Evolutionary conservation across 352 stramenopile species (phyloP).

Genomic region (Hyaloperonospora brassicae): DNA sequence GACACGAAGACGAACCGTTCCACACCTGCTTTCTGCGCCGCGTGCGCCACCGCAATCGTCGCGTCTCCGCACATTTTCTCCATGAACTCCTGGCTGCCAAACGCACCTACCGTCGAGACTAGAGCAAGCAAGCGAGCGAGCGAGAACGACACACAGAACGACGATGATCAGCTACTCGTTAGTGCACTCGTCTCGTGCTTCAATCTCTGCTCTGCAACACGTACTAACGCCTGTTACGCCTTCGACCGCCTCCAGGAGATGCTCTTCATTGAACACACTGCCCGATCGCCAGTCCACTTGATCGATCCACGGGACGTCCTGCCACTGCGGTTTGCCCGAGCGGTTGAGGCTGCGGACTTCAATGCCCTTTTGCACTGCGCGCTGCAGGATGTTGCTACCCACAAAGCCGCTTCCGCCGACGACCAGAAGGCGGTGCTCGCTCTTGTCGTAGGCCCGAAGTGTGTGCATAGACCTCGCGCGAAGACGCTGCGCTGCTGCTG

Average conservation of each 20-base stretch:
- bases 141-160: background rate
- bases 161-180: background rate
- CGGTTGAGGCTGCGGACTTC: constrained; percentile 81
- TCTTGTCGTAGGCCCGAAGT: constrained; percentile 49
- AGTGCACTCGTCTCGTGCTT: background rate
- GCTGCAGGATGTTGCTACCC: constrained; percentile 86
- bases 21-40: constrained; percentile 59
- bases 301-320: constrained; percentile 72
- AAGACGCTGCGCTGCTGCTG: constrained; percentile 16
- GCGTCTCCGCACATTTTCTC: constrained; percentile 85
- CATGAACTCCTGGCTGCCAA: constrained; percentile 86
- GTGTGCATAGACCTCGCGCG: constrained; percentile 22
- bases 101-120: constrained; percentile 85
- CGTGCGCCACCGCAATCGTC: constrained; percentile 68
- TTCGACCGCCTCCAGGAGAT: constrained; percentile 60
- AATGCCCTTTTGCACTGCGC: constrained; percentile 81
- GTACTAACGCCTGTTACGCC: constrained; percentile 75
- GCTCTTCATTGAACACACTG: constrained; percentile 68
- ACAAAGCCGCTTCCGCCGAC: constrained; percentile 87
- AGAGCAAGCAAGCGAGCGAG: constrained; percentile 3
- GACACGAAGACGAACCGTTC: constrained; percentile 88
- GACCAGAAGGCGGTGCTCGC: constrained; percentile 74
- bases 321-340: constrained; percentile 73
- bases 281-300: constrained; percentile 85
- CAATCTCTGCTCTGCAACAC: constrained; percentile 8